phyloP scores from a whole-genome alignment of 306 rosid species.

The Dalbergia cultrata region DNA sequence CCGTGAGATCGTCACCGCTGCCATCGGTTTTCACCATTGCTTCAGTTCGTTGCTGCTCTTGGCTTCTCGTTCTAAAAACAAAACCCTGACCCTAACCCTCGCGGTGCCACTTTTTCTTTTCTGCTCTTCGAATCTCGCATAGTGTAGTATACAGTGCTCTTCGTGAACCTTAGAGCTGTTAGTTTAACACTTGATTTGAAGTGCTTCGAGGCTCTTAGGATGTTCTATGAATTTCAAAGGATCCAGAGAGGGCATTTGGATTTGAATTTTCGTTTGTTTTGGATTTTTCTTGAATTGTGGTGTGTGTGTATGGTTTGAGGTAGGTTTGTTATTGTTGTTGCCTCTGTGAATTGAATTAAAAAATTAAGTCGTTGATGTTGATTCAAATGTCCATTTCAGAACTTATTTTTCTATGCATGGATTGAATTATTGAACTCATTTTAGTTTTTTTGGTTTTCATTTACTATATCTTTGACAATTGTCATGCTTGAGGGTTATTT shows the following conservation, averaged over 20 bases:
- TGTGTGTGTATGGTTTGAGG: no score
- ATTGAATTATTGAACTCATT: no score
- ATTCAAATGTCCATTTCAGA: slow-evolving; percentile 9
- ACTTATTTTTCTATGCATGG: no score
- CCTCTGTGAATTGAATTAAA: slow-evolving; percentile 25
- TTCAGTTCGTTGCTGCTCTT: slow-evolving; percentile 72
- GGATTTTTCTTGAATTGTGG: slow-evolving; percentile 16
- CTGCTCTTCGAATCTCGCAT: slow-evolving; percentile 41
- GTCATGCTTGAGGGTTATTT: slow-evolving; percentile 1
- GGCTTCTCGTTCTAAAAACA: slow-evolving; percentile 47
- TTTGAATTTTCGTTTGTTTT: slow-evolving; percentile 22
- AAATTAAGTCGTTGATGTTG: slow-evolving; percentile 38
- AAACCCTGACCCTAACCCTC: slow-evolving; percentile 86
- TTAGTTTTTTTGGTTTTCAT: slow-evolving; percentile 29
- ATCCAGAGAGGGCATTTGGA: slow-evolving; percentile 23
- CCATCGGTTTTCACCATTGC: no score
- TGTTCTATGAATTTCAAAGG: slow-evolving; percentile 21
- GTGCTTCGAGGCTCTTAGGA: slow-evolving; percentile 3
- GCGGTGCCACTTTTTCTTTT: slow-evolving; percentile 23
- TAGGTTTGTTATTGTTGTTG: slow-evolving; percentile 34
- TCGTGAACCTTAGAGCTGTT: slow-evolving; percentile 64
- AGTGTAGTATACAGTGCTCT: slow-evolving; percentile 35
- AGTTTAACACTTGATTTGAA: slow-evolving; percentile 41
- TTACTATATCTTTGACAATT: slow-evolving; percentile 15
- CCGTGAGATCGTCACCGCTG: no score